Percentiles rank a stretch among this genome's conserved stretches.
Evolutionary conservation across 495 filamentous ascomycete genomes (phyloP).

Genomic region (Bacidia rubella): DNA sequence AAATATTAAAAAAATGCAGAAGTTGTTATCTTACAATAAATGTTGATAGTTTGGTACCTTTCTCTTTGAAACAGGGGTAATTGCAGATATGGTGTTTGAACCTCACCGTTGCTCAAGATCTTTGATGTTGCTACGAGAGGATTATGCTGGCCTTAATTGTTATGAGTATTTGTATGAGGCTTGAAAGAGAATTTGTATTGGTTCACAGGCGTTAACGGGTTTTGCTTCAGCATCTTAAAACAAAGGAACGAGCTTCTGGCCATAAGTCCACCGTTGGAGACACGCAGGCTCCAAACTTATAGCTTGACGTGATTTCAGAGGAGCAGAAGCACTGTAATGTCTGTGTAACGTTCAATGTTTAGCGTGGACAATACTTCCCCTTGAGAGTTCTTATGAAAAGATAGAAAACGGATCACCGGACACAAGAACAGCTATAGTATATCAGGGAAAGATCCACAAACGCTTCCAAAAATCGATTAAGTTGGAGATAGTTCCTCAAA

Average conservation of each 20-base stretch:
- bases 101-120: background rate
- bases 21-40: background rate
- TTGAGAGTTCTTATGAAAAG: background rate
- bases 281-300: background rate
- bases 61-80: background rate
- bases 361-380: background rate
- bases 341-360: background rate
- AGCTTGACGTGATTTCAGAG: background rate
- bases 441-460: background rate
- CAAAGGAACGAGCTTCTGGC: background rate
- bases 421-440: background rate
- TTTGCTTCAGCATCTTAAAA: background rate
- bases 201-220: background rate
- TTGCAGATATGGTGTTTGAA: background rate
- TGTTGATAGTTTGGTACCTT: background rate
- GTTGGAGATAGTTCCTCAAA: background rate
- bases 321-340: background rate
- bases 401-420: background rate
- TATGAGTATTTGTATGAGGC: background rate
- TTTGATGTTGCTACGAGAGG: background rate
- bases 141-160: background rate
- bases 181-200: background rate
- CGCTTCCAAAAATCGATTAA: background rate
- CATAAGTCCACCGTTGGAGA: background rate
- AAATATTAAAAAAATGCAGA: background rate